These are phyloP conservation scores for Colletotrichum limetticola DNA, from an alignment of 2,329 filamentous ascomycete species.

Conservation along the genomic window DNA sequence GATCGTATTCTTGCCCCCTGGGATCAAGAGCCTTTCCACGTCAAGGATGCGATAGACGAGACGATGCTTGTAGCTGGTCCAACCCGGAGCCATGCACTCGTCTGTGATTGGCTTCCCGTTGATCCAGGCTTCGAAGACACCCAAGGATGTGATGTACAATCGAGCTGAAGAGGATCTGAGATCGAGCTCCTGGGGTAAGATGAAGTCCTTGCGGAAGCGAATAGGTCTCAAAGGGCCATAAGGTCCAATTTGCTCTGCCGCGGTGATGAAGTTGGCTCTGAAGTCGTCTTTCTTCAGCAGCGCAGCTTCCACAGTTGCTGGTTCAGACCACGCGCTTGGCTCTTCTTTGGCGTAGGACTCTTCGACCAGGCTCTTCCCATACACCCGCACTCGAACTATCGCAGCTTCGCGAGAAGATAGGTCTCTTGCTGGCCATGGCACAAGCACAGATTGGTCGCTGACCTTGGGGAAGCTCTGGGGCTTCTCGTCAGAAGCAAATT, in stretches of 20 bases:
- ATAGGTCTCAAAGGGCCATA: not conserved
- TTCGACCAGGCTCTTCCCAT: not conserved
- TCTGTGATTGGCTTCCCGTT: constrained; percentile 44
- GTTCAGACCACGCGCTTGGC: not conserved
- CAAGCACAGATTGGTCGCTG: not conserved
- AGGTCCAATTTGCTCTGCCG: not conserved
- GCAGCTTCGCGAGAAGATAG: not conserved
- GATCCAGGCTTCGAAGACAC: constrained; percentile 50
- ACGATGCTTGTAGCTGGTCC: not conserved
- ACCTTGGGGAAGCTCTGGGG: not conserved
- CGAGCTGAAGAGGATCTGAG: constrained; percentile 36
- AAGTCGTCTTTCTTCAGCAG: not conserved
- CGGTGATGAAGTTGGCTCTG: not conserved
- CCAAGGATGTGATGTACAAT: constrained; percentile 49
- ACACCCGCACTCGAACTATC: not conserved
- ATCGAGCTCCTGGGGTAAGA: not conserved
- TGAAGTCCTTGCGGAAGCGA: not conserved
- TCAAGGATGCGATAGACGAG: not conserved
- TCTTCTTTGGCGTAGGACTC: not conserved
- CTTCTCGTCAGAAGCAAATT: not conserved
- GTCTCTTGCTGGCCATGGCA: not conserved
- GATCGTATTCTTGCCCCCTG: not conserved
- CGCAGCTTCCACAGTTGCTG: not conserved
- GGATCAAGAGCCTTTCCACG: not conserved
- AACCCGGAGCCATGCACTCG: not conserved